Percentiles rank a stretch among this genome's conserved stretches.
These are phyloP conservation scores for Dioscorea cayenensis DNA, from an alignment of 116 monocot species.

Conservation along the genomic window DNA sequence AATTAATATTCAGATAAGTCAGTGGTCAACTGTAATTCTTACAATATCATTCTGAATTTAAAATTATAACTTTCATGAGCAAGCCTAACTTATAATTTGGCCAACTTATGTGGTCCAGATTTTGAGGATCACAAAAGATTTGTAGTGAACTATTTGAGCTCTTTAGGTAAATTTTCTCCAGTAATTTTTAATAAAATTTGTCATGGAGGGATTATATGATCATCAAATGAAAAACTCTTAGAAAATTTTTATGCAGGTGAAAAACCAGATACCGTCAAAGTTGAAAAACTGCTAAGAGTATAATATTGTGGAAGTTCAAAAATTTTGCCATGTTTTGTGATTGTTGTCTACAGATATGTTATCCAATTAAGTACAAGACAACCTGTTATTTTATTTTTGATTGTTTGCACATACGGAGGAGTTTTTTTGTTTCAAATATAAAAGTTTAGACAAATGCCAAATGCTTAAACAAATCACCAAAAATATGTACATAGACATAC, in stretches of 20 bases:
- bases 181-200: neutral
- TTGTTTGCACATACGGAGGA: too few species aligned
- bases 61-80: neutral
- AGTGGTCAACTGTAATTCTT: neutral
- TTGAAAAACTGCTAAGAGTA: slow-evolving; percentile 45
- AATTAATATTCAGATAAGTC: slow-evolving; percentile 70
- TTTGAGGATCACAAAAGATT: slow-evolving; percentile 75
- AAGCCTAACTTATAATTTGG: neutral
- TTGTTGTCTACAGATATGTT: too few species aligned
- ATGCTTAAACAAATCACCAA: too few species aligned
- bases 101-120: slow-evolving; percentile 20
- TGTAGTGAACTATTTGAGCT: slow-evolving; percentile 59
- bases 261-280: slow-evolving; percentile 27
- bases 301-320: neutral
- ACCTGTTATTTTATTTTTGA: too few species aligned
- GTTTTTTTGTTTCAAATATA: too few species aligned
- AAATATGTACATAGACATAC: too few species aligned
- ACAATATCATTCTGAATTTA: neutral
- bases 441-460: too few species aligned
- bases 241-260: slow-evolving; percentile 26
- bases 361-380: too few species aligned
- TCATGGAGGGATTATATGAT: too few species aligned
- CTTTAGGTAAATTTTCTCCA: slow-evolving; percentile 36
- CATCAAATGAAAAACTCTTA: too few species aligned
- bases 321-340: too few species aligned